A percentile compares a stretch with the other conserved stretches of the same genome.
phyloP scores from a whole-genome alignment of 495 filamentous ascomycete species.

The Rhypophila decipiens region DNA sequence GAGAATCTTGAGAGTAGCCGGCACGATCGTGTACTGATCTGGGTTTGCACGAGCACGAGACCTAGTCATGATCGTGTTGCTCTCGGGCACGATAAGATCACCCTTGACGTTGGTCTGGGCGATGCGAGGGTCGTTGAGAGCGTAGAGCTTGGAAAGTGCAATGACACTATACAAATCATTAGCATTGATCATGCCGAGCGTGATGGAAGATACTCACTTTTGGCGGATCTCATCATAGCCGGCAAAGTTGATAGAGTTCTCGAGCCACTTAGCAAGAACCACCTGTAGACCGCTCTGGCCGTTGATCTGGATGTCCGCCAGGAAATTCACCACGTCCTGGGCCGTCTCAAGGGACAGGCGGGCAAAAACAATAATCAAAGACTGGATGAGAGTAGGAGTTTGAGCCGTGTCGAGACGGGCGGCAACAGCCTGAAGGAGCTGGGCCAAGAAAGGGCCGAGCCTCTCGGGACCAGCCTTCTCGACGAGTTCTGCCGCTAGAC shows the following conservation, averaged over 20 bases:
- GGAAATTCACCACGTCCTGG: conserved; percentile 84
- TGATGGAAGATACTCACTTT: conserved; percentile 54
- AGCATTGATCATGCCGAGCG: conserved; percentile 16
- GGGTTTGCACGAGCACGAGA: conserved; percentile 80
- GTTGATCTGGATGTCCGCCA: conserved; percentile 73
- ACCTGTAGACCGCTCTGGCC: conserved; percentile 73
- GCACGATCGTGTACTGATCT: conserved; percentile 81
- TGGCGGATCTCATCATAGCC: conserved; percentile 96
- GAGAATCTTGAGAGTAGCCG: conserved; percentile 86
- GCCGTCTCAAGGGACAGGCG: conserved; percentile 77
- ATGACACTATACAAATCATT: conserved; percentile 57
- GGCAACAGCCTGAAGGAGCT: conserved; percentile 90
- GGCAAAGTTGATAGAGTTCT: conserved; percentile 91
- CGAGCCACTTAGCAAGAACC: conserved; percentile 90
- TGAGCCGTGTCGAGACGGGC: conserved; percentile 71
- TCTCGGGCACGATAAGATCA: conserved; percentile 76
- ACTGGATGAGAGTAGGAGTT: conserved; percentile 78
- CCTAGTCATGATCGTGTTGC: conserved; percentile 84
- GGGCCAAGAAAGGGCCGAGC: conserved; percentile 80
- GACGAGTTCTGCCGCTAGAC: conserved; percentile 88
- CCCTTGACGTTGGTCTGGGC: conserved; percentile 78
- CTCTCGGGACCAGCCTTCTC: conserved; percentile 87
- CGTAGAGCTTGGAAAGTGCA: conserved; percentile 82
- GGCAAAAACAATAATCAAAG: conserved; percentile 90
- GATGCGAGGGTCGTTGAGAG: conserved; percentile 76